Conservation (phyloP, 257 asterid species). For the Eustoma russellianum region DNA sequence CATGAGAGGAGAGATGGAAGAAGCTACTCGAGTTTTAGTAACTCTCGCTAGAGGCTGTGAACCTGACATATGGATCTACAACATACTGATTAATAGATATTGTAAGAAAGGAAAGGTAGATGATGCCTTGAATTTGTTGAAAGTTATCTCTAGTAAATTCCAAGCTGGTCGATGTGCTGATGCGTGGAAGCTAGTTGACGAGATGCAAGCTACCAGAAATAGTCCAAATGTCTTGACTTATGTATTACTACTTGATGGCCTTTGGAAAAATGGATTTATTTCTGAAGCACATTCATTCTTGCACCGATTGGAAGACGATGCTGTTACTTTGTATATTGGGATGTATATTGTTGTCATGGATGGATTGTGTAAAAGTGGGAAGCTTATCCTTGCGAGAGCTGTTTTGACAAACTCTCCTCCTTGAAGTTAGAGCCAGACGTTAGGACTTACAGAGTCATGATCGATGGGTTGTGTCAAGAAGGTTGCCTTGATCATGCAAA, state of each 20-base stretch:
- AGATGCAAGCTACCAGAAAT: too few species aligned
- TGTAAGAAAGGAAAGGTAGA: too few species aligned
- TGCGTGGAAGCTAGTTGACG: too few species aligned
- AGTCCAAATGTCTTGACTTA: not conserved
- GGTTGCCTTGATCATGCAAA: not conserved
- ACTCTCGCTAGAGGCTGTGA: too few species aligned
- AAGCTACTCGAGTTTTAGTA: too few species aligned
- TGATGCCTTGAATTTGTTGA: too few species aligned
- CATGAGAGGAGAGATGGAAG: too few species aligned
- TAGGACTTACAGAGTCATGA: not conserved
- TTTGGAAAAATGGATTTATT: conserved; percentile 9
- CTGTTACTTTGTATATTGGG: not conserved
- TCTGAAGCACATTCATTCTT: conserved; percentile 2
- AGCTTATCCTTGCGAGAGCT: not conserved
- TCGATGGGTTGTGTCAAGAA: not conserved
- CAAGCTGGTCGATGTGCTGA: too few species aligned
- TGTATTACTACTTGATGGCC: conserved; percentile 3
- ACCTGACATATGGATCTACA: too few species aligned
- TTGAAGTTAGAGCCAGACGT: not conserved
- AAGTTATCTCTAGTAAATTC: too few species aligned
- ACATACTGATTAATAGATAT: too few species aligned
- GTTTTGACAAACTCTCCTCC: not conserved
- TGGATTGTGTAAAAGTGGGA: conserved; percentile 8
- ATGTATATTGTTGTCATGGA: conserved; percentile 3
- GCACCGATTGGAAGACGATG: not conserved